A percentile compares a stretch with the other conserved stretches of the same genome.
These are phyloP conservation scores for Cladosporium sp. DNA, from an alignment of 2,329 filamentous ascomycete species.

Conservation along the genomic window DNA sequence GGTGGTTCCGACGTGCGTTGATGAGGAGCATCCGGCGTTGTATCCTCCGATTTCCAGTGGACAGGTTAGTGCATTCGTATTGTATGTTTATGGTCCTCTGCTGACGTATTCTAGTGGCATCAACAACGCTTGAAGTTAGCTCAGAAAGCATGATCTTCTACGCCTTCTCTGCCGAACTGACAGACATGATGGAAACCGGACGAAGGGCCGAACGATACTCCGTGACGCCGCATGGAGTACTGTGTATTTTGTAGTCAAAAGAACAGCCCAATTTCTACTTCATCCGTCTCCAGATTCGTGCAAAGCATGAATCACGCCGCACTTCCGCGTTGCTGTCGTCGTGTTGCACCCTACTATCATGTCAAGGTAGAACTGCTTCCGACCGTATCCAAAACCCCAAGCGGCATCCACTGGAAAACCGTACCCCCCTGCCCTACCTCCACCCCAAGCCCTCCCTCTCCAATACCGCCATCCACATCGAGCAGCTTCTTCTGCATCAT, in stretches of 20 bases:
- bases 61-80: background rate
- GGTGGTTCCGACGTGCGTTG: conserved; percentile 1
- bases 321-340: background rate
- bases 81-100: background rate
- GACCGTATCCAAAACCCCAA: background rate
- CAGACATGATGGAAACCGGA: background rate
- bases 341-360: background rate
- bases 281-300: background rate
- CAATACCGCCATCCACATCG: no score
- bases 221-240: background rate
- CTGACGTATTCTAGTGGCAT: background rate
- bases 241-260: background rate
- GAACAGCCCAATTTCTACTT: background rate
- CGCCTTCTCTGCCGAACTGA: background rate
- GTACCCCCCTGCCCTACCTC: background rate
- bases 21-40: background rate
- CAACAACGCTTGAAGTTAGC: conserved; percentile 1
- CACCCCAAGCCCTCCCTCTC: no score
- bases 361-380: background rate
- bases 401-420: background rate
- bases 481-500: conserved; percentile 10
- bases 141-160: background rate
- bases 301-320: background rate
- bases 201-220: background rate
- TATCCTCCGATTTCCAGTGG: conserved; percentile 5